A percentile compares a stretch with the other conserved stretches of the same genome.
Evolutionary conservation across 768 basidiomycete genomes (phyloP).

Genomic region (Suillus tomentosus): DNA sequence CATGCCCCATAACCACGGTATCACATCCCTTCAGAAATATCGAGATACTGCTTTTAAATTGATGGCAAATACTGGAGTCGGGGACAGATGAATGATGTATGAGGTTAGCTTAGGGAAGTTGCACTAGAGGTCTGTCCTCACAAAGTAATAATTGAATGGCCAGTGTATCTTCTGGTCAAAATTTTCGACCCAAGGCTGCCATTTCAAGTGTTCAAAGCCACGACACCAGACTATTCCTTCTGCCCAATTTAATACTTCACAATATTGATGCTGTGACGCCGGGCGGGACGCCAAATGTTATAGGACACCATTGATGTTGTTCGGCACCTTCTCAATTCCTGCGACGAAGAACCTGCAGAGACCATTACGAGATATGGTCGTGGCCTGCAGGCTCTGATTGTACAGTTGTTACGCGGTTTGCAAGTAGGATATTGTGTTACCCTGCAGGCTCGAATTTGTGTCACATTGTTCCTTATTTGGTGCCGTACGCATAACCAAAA

Average conservation of each 20-base stretch:
- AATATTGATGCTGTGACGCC: background rate
- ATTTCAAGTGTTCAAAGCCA: background rate
- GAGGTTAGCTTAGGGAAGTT: background rate
- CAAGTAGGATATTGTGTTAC: background rate
- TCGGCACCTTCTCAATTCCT: slow-evolving; percentile 6
- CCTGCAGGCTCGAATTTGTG: background rate
- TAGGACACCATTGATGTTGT: slow-evolving; percentile 1
- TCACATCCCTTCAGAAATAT: background rate
- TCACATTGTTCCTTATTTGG: background rate
- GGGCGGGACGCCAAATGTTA: background rate
- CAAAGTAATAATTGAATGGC: background rate
- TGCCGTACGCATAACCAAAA: background rate
- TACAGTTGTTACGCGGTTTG: background rate
- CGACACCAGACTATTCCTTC: background rate
- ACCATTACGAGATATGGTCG: background rate
- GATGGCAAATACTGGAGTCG: background rate
- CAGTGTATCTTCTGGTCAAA: too few species aligned
- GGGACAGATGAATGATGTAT: background rate
- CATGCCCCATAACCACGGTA: background rate
- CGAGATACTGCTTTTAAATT: slow-evolving; percentile 8
- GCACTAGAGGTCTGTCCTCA: background rate
- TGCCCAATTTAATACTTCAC: background rate
- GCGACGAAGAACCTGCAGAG: background rate
- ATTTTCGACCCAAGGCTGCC: background rate
- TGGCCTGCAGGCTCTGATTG: background rate